Evolutionary conservation across 352 stramenopile genomes (phyloP).

Genomic region (Phytophthora macrochlamydospora): DNA sequence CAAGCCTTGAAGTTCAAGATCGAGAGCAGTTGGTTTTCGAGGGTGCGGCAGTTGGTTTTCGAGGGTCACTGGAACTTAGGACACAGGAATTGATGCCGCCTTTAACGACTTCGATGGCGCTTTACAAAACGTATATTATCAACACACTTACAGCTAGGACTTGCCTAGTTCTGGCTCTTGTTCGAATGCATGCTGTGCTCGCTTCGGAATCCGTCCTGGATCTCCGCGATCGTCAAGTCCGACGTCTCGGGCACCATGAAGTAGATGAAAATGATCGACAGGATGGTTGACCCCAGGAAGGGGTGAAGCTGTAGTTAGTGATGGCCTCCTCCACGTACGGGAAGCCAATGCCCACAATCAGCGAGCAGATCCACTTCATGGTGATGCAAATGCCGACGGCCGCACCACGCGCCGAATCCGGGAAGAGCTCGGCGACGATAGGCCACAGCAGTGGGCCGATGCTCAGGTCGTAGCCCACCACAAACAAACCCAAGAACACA

Average conservation of each 20-base stretch:
- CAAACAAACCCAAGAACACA: constrained; percentile 47
- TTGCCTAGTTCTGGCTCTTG: constrained; percentile 19
- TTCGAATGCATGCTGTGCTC: constrained; percentile 9
- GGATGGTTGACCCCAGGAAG: constrained; percentile 48
- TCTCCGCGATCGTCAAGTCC: constrained; percentile 65
- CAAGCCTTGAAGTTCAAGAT: too few species aligned
- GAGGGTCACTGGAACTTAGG: too few species aligned
- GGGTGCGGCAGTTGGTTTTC: too few species aligned
- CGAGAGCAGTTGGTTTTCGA: too few species aligned
- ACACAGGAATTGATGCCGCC: too few species aligned
- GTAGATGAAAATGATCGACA: constrained; percentile 46
- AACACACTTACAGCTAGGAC: background rate
- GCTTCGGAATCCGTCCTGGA: constrained; percentile 52
- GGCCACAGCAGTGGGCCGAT: constrained; percentile 64
- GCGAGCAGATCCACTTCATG: constrained; percentile 54
- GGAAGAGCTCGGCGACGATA: constrained; percentile 56
- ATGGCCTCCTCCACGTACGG: constrained; percentile 59
- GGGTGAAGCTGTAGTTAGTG: constrained; percentile 49
- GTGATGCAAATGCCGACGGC: constrained; percentile 44
- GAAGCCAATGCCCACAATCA: constrained; percentile 55
- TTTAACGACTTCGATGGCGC: background rate
- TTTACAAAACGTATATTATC: background rate
- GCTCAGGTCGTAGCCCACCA: constrained; percentile 54
- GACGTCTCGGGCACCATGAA: constrained; percentile 64
- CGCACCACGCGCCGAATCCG: constrained; percentile 51